These are phyloP conservation scores for Trichoderma asperelloides DNA, from an alignment of 495 filamentous ascomycete genomes.

Conservation along the genomic window DNA sequence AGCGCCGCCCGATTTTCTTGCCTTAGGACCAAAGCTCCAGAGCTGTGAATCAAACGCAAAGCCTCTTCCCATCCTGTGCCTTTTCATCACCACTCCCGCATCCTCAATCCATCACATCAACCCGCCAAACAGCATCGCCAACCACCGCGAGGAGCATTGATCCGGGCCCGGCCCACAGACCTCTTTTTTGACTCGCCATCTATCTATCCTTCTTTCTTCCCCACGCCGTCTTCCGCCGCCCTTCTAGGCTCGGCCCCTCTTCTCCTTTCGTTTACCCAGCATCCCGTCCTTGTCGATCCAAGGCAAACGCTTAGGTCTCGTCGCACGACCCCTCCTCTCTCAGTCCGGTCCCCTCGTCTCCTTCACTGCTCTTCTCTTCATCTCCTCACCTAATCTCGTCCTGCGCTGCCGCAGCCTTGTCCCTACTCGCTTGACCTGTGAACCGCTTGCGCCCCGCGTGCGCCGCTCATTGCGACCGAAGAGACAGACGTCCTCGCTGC, in stretches of 20 bases:
- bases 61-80: not conserved
- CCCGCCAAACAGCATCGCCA: not conserved
- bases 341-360: not conserved
- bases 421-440: not conserved
- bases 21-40: too few species aligned
- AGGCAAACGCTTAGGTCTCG: not conserved
- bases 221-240: conserved; percentile 2
- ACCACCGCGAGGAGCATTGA: not conserved
- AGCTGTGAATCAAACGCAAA: too few species aligned
- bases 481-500: not conserved
- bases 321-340: conserved; percentile 4
- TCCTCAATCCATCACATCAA: not conserved
- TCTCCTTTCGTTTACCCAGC: not conserved
- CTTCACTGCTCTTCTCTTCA: not conserved
- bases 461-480: not conserved
- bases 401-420: not conserved
- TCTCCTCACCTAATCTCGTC: conserved; percentile 8
- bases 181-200: not conserved
- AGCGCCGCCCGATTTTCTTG: too few species aligned
- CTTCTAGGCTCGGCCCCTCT: conserved; percentile 7
- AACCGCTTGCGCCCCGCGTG: not conserved
- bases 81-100: not conserved
- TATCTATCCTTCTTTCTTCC: not conserved
- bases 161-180: not conserved
- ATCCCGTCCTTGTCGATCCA: not conserved